Evolutionary conservation across 192 early-diverging fungal genomes (phyloP).

Genomic region (Coemansia sp.): DNA sequence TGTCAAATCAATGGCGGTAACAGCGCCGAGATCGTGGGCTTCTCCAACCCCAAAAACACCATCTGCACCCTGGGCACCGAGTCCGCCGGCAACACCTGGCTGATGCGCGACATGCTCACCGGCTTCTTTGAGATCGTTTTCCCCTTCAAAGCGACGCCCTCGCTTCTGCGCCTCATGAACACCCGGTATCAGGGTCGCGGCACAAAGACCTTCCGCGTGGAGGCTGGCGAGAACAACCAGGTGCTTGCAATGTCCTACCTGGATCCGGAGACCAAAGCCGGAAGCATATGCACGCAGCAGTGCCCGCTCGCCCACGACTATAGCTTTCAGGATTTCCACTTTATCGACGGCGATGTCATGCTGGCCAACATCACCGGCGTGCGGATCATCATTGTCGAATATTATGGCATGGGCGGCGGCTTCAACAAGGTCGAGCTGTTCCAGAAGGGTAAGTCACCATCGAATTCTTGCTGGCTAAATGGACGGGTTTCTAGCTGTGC

Average conservation of each 20-base stretch:
- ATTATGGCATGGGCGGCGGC: constrained; percentile 54
- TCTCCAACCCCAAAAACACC: constrained; percentile 47
- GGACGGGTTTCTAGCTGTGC: neutral
- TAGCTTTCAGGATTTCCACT: constrained; percentile 49
- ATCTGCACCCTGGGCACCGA: constrained; percentile 43
- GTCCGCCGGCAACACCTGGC: constrained; percentile 57
- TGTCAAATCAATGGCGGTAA: constrained; percentile 55
- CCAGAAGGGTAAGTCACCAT: constrained; percentile 40
- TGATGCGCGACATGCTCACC: constrained; percentile 63
- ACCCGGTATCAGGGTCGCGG: constrained; percentile 54
- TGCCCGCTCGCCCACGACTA: constrained; percentile 41
- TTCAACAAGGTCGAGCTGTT: constrained; percentile 50
- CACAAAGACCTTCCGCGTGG: constrained; percentile 64
- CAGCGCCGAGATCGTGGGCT: constrained; percentile 31
- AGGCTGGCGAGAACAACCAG: constrained; percentile 55
- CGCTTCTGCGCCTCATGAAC: constrained; percentile 66
- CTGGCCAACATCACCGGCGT: constrained; percentile 49
- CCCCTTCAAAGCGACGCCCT: constrained; percentile 54
- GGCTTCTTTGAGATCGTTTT: constrained; percentile 66
- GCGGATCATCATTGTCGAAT: constrained; percentile 58
- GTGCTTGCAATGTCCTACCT: constrained; percentile 60
- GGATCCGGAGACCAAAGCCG: constrained; percentile 52
- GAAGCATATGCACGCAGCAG: constrained; percentile 31
- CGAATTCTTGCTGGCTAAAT: too few relatives aligned
- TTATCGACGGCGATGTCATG: constrained; percentile 45